Evolutionary conservation across 345 rosid genomes (phyloP), one percentile per base, ranked within the genome.

Genomic region (Populus deltoides): DNA sequence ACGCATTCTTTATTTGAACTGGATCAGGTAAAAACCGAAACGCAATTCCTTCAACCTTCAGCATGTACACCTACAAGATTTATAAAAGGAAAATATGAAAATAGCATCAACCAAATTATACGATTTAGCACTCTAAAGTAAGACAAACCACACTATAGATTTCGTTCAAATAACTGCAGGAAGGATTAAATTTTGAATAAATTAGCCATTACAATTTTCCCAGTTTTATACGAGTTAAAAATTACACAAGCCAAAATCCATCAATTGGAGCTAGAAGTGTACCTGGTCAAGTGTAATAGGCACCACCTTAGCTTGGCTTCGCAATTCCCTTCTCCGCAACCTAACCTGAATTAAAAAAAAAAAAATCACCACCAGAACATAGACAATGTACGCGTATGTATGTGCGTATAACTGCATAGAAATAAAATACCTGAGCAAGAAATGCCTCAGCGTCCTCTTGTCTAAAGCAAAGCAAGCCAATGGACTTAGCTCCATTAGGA

Each of bases 221-320:
- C 10, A 53, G 59, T 53, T 53, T 53, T 53, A 20, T 20, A 20
- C 8, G 24, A 53, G 59, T 53, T 53, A 53, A 20, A 53, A 53
- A 20, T 20, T 7, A 53, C 7, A 53, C 24, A 20, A 24, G 9
- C n/a, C 59, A 53, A 53, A 20, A 7, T 18, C 59, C 59, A 53
- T 20, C n/a, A 2, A 53, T 20, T 53, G 0, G 61, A 59, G 53
- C 8, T 7, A 25, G 33, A 25, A 39, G 2, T 25, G 2, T 45
- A 95, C 98, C 98, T 95, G 96, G 79, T 93, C 99, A 12, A 93
- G 99, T 47, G 89, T 90, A 80, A 95, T 87, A 75, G 97, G 98
- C 68, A 94, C 97, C 81, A 94, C 93, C 83, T 89, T 91, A 13
- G 95, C 95, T 75, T 81, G 84, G 36, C 91, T 82, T 63, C 87